Evolutionary conservation across 352 stramenopile genomes (phyloP), one percentile per base, ranked within the genome.

Genomic region (Phytophthora sansomeana): DNA sequence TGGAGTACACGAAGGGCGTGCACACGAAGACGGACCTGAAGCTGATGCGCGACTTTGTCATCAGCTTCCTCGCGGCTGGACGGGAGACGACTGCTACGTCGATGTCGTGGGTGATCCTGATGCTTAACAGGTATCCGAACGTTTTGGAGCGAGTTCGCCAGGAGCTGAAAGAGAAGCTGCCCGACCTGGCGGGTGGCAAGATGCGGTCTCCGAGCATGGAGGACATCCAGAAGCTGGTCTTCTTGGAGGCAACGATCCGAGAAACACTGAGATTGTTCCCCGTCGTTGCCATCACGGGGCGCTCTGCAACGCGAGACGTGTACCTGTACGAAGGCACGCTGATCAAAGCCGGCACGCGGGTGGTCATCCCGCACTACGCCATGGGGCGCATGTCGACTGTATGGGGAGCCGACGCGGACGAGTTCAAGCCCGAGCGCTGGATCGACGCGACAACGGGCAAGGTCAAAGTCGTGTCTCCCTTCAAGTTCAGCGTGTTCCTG

Each of bases 1-100:
- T 52, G 1, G 63, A 80, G 36, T 77, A 75, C 43, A 69, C 54
- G 6, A 66, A 72, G 17, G 61, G 60, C 5, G 48, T 72, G 2
- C 62, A 69, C 50, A 74, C 67, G 13, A 65, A 52, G 36, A 72
- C 63, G 30, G 67, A 78, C 29, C 28, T 75, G 3, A 83, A 78
- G 16, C 60, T 93, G 7, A 81, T 97, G 39, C 83, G 85, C n/a
- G 84, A 96, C 70, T 90, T 97, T 47, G 72, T 87, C 10, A 73
- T 97, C 24, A 90, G 75, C 17, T 91, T 96, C 51, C 69, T 95
- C 33, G 71, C 80, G 19, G 85, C 87, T 50, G 88, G 89, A 9
- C 67, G 83, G 7, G 88, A 94, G 58, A 96, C 89, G 1, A 96
- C 88, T 0, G 78, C 87, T 6, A 78, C 77, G 24, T 78, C 74